phyloP scores from a whole-genome alignment of 169 alveolate species.

The Cyclospora cayetanensis region DNA sequence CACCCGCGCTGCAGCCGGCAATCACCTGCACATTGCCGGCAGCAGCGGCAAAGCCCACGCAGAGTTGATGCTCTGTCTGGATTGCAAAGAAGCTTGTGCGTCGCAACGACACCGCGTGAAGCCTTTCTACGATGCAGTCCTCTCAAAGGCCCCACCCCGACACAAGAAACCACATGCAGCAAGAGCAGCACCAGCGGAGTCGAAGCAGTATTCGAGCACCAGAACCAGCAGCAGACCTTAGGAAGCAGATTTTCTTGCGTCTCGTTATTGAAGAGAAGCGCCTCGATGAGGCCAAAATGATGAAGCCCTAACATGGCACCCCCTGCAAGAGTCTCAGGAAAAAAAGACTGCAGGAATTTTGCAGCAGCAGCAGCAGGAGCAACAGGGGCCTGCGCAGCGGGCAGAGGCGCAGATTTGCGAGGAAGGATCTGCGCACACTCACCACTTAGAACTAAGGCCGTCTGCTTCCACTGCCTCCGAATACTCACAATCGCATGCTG shows the following conservation, averaged over 20 bases:
- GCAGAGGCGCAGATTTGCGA: background rate
- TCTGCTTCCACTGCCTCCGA: background rate
- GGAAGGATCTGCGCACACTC: background rate
- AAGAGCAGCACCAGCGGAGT: slow-evolving; percentile 28
- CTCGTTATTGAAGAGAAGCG: slow-evolving; percentile 51
- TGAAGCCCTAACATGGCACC: slow-evolving; percentile 70
- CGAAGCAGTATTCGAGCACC: background rate
- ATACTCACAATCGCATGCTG: background rate
- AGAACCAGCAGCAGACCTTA: background rate
- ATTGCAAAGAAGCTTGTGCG: background rate
- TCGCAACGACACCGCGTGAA: background rate
- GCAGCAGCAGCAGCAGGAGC: too few species aligned
- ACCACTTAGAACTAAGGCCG: background rate
- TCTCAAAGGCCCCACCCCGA: background rate
- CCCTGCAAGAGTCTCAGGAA: background rate
- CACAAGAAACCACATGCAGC: background rate
- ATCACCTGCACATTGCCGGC: slow-evolving; percentile 73
- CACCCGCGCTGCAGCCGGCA: slow-evolving; percentile 85
- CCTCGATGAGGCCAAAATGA: slow-evolving; percentile 67
- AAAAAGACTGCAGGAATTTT: background rate
- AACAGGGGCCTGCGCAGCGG: too few species aligned
- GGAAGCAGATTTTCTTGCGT: slow-evolving; percentile 9
- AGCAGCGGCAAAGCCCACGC: background rate
- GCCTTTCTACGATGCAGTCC: background rate
- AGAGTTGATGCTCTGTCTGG: too few species aligned